Base-by-base conservation (phyloP, 2,329 filamentous ascomycete genomes). In the Fusarium phyllophilum region DNA sequence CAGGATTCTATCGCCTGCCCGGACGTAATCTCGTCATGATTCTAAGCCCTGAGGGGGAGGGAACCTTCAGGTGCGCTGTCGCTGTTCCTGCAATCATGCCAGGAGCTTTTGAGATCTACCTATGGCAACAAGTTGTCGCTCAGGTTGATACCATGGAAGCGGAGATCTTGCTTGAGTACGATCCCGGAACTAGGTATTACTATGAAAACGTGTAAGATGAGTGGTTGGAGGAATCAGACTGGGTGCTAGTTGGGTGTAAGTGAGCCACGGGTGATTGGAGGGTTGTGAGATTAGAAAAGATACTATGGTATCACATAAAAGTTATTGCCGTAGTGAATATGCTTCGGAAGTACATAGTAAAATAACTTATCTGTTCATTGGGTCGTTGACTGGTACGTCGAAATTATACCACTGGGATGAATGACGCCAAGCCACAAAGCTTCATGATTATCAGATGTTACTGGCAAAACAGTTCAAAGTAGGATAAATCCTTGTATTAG, bases 111-210 rank as follows among this genome's bases (percentile, higher is more conserved):
- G 83, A 84, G 48, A 60, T 86, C 15, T 78, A 80, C 59, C 36
- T 85, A 24, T 85, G 83, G 83, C 78, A 77, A 36, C 84, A 85
- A 61, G 66, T 80, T 29, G 77, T 82, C 7, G 74, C 85, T 4
- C 66, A 71, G 24, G 72, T 81, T 10, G 77, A 79, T 1, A 55
- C 74, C 67, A 86, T 86, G 83, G 78, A 82, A 42, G 74, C 66
- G 0, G 85, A 86, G 75, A 81, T 86, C 8, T 65, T 85, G 36
- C 67, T 86, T 15, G 83, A 86, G 72, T 86, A 85, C 70, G 84
- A 86, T 73, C 62, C 76, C 6, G 81, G 73, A 13, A 84, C 84
- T n/a, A 77, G 85, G 61, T 86, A 84, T 59, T 86, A 85, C 70
- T 83, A 85, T 49, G 76, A 82, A 31, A 70, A 66, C 17, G 45